These are phyloP conservation scores for Jackrogersella multiformis DNA, from an alignment of 495 filamentous ascomycete genomes.

Conservation along the genomic window DNA sequence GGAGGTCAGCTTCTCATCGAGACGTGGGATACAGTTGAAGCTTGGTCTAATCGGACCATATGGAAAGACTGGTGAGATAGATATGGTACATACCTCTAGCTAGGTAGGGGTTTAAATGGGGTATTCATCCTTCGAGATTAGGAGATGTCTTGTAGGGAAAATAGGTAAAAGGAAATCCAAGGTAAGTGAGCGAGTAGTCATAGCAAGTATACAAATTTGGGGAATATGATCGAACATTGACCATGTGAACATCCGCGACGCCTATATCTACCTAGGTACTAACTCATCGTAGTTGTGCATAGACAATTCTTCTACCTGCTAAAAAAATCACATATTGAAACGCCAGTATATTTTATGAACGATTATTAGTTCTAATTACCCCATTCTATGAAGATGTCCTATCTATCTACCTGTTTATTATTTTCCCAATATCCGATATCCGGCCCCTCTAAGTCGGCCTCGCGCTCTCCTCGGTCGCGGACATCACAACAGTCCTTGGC, in stretches of 20 bases:
- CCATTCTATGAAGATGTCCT: constrained; percentile 2
- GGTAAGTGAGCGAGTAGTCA: background rate
- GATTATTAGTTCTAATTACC: no score
- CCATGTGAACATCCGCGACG: background rate
- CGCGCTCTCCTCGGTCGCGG: constrained; percentile 7
- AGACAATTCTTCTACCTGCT: no score
- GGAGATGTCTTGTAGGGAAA: no score
- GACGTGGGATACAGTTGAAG: constrained; percentile 33
- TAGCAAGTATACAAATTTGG: background rate
- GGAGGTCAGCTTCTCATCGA: constrained; percentile 30
- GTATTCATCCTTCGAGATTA: no score
- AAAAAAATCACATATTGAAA: no score
- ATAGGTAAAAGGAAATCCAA: no score
- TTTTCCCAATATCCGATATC: background rate
- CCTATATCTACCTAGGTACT: no score
- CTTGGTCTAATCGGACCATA: constrained; percentile 30
- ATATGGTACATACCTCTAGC: background rate
- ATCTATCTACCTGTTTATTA: constrained; percentile 12
- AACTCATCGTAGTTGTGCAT: no score
- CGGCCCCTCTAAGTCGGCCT: constrained; percentile 22
- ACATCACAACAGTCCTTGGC: constrained; percentile 26
- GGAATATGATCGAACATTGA: background rate
- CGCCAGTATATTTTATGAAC: no score
- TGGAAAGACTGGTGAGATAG: constrained; percentile 41
- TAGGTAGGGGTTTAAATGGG: no score